Percentiles rank a stretch among this genome's conserved stretches.
These are phyloP conservation scores for Blastomyces parvus DNA, from an alignment of 2,329 filamentous ascomycete genomes.

Conservation along the genomic window DNA sequence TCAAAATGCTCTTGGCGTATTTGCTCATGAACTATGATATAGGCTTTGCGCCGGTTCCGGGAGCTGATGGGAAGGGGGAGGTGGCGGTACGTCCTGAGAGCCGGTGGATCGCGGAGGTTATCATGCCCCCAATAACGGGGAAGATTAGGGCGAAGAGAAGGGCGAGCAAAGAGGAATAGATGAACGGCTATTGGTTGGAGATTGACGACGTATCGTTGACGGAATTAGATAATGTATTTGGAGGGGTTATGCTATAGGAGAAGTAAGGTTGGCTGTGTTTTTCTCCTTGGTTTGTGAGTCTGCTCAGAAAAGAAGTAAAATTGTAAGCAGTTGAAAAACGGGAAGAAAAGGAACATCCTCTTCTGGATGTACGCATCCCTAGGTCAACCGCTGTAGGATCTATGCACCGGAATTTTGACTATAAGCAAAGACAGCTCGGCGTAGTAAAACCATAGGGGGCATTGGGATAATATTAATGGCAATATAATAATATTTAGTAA, in stretches of 20 bases:
- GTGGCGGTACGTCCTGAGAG: background rate
- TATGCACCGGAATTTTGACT: background rate
- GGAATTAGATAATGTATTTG: background rate
- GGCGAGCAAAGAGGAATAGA: background rate
- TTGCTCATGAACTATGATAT: conserved; percentile 5
- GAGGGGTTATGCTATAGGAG: background rate
- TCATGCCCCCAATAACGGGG: background rate
- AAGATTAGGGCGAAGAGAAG: conserved; percentile 1
- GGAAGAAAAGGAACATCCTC: too few species aligned
- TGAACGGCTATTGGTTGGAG: background rate
- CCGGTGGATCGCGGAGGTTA: conserved; percentile 1
- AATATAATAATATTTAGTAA: background rate
- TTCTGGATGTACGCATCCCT: background rate
- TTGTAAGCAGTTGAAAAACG: too few species aligned
- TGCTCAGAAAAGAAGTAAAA: too few species aligned
- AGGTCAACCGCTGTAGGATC: background rate
- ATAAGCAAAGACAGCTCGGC: background rate
- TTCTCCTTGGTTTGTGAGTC: too few species aligned
- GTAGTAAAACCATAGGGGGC: background rate
- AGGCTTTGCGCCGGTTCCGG: background rate
- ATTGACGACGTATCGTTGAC: background rate
- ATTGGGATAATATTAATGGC: background rate
- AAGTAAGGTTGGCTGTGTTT: background rate
- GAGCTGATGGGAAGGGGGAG: background rate
- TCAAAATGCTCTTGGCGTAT: background rate